Base-by-base conservation (phyloP, 164 flowering plant species). In the Nymphaea thermarum region DNA sequence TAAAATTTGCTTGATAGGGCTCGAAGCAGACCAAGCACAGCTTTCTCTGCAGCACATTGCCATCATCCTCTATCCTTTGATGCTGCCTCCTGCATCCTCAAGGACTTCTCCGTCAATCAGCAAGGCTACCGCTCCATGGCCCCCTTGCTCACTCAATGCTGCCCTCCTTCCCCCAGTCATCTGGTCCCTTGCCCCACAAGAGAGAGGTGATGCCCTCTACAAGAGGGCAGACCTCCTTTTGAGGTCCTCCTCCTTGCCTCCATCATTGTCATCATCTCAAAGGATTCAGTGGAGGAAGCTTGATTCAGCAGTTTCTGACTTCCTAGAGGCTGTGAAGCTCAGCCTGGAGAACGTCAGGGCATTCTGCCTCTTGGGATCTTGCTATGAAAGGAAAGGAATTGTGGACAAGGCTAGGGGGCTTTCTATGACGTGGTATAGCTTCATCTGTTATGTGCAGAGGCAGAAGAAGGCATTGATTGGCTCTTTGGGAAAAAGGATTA, bases 61-160 rank as follows among this genome's bases (percentile, higher is more conserved):
- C 69, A 72, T 93, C 63, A 60, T 82, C 6, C 76, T 88, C 63
- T 87, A 90, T 45, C 91, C 95, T 15, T 73, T 63, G 17, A 93
- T 74, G 95, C 95, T 36, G 96, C 98, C 0, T 65, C 91, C 15
- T 87, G 87, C 78, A 86, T 93, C 71, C 84, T 93, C 74, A 87
- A 86, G 65, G 84, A 92, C 64, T 76, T 93, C 5, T 83, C 87
- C 2, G 82, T 88, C 17, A 87, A 86, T 14, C 75, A 82, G 63
- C 89, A 79, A 69, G 96, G 91, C 18, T 83, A 74, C 79, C 76
- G 74, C 61, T 63, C 83, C 43, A 77, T 91, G 16, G 96, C 98
- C 2, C 80, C 88, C 44, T 82, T 25, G 82, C 8, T 82, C 91
- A 6, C 65, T 90, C 64, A 89, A 87, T 66, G 66, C 60, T 16